Conservation (phyloP, 2,329 filamentous ascomycete species). For the Cryphonectria parasitica region DNA sequence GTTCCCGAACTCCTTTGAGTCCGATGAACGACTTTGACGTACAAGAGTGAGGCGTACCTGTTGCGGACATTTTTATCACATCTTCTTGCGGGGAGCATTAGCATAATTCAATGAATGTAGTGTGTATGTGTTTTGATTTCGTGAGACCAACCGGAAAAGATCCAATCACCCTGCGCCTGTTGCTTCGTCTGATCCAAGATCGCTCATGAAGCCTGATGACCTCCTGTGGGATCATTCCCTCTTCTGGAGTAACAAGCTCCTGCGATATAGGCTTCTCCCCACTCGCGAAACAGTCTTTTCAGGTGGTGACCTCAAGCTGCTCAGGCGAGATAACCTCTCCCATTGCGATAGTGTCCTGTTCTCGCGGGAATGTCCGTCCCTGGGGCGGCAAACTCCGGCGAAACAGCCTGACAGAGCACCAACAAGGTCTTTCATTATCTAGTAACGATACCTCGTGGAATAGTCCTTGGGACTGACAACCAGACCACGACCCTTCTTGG, state of each 20-base stretch:
- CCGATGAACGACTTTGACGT: not conserved
- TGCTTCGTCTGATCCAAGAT: not conserved
- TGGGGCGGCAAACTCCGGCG: not conserved
- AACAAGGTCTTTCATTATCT: not conserved
- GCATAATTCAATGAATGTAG: constrained; percentile 31
- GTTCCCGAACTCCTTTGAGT: not conserved
- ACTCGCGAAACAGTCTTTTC: not conserved
- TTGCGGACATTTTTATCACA: constrained; percentile 19
- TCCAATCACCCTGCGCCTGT: not conserved
- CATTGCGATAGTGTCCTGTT: not conserved
- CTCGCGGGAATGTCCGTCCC: not conserved
- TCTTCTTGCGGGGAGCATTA: constrained; percentile 35
- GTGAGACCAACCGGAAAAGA: constrained; percentile 44
- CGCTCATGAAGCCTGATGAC: not conserved
- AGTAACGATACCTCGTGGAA: constrained; percentile 72
- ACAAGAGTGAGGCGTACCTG: constrained; percentile 31
- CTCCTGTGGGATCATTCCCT: not conserved
- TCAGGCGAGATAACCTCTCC: not conserved
- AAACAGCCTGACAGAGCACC: not conserved
- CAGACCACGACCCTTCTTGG: constrained; percentile 95
- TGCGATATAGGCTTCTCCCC: not conserved
- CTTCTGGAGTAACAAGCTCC: not conserved
- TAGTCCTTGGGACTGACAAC: constrained; percentile 92
- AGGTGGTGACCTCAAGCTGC: not conserved
- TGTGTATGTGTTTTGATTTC: constrained; percentile 31